phyloP scores from a whole-genome alignment of 768 basidiomycete species.

The Candolleomyces aberdarensis region DNA sequence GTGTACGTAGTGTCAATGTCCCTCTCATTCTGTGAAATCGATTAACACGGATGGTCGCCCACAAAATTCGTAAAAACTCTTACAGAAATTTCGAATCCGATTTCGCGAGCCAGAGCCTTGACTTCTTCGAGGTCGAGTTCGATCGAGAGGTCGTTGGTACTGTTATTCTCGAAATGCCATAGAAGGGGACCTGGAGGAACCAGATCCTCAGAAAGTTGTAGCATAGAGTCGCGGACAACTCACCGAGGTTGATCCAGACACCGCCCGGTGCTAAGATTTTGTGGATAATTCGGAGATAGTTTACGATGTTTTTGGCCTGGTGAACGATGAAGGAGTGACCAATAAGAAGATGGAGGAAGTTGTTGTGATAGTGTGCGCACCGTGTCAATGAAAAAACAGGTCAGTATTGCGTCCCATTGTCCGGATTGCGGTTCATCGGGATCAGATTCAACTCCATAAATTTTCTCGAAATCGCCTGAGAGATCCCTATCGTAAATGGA shows the following conservation, averaged over 20 bases:
- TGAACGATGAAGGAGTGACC: not conserved
- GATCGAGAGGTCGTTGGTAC: constrained; percentile 73
- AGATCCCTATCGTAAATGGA: constrained; percentile 3
- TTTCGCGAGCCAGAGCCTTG: constrained; percentile 62
- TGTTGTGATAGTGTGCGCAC: constrained; percentile 36
- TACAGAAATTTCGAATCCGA: constrained; percentile 85
- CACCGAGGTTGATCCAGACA: constrained; percentile 88
- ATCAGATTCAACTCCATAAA: constrained; percentile 64
- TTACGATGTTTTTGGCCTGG: constrained; percentile 88
- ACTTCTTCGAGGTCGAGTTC: constrained; percentile 91
- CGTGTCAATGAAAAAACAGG: constrained; percentile 97
- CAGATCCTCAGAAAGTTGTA: too few relatives aligned
- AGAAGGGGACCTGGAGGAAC: constrained; percentile 67
- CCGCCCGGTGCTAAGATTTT: constrained; percentile 80
- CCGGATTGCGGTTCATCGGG: constrained; percentile 67
- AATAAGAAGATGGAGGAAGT: not conserved
- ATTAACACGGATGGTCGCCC: not conserved
- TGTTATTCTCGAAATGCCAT: constrained; percentile 98
- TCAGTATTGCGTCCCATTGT: constrained; percentile 85
- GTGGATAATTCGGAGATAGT: constrained; percentile 86
- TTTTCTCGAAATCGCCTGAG: constrained; percentile 87
- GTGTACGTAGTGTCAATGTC: constrained; percentile 85
- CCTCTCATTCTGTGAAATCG: constrained; percentile 62
- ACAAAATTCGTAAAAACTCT: constrained; percentile 16
- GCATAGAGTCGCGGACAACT: constrained; percentile 9